These are phyloP conservation scores for Tricholomella constricta DNA, from an alignment of 768 basidiomycete species.

Conservation along the genomic window DNA sequence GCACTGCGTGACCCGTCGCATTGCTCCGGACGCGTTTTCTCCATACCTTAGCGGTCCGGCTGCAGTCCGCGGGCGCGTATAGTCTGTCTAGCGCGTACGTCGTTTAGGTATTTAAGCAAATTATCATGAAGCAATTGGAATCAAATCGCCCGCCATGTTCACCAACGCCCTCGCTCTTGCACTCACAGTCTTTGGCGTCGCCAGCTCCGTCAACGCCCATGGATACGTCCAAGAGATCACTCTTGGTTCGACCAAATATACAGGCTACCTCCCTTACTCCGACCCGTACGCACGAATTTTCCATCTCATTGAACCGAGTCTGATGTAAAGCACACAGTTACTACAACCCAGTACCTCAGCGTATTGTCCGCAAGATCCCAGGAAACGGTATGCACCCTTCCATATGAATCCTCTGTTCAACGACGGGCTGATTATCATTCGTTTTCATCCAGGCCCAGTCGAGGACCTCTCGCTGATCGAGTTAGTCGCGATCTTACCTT, in stretches of 20 bases:
- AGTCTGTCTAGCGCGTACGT: not conserved
- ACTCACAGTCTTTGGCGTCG: constrained; percentile 12
- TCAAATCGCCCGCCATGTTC: not conserved
- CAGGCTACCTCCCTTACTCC: constrained; percentile 39
- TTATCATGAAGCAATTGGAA: not conserved
- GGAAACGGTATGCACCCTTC: constrained; percentile 27
- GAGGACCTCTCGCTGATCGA: constrained; percentile 39
- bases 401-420: too few relatives aligned
- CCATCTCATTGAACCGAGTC: not conserved
- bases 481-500: constrained; percentile 12
- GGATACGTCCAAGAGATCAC: constrained; percentile 41
- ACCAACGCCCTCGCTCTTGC: constrained; percentile 11
- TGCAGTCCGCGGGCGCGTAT: not conserved
- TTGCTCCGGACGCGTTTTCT: not conserved
- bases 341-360: constrained; percentile 32
- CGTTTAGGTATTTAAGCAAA: not conserved
- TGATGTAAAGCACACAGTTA: constrained; percentile 19
- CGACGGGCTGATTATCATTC: not conserved
- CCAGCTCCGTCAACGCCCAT: constrained; percentile 27
- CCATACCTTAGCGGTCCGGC: not conserved
- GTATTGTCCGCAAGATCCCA: constrained; percentile 40
- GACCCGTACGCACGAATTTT: constrained; percentile 28
- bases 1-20: constrained; percentile 3
- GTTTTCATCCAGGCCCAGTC: constrained; percentile 28
- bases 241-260: constrained; percentile 33